phyloP scores from a whole-genome alignment of 306 rosid genomes.

The Potentilla sterilis region DNA sequence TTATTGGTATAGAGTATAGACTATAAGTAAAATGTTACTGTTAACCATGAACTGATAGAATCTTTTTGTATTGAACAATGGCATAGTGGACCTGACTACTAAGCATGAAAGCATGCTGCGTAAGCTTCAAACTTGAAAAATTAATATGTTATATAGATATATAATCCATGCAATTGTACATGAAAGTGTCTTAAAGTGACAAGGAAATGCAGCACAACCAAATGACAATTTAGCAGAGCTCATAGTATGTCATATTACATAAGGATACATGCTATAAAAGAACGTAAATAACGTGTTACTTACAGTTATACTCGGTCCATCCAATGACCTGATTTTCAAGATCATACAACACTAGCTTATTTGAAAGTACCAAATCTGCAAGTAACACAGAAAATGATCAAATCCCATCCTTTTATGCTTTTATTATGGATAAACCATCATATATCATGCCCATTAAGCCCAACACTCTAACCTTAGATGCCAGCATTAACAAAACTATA shows the following conservation, averaged over 20 bases:
- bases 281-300: slow-evolving; percentile 35
- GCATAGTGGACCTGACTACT: background rate
- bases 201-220: background rate
- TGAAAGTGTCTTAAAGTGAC: background rate
- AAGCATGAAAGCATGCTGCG: background rate
- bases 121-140: background rate
- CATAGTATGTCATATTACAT: background rate
- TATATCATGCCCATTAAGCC: slow-evolving; percentile 1
- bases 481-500: background rate
- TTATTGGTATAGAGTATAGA: background rate
- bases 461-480: background rate
- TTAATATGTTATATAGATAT: background rate
- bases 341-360: slow-evolving; percentile 85
- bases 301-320: slow-evolving; percentile 94
- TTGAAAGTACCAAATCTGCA: slow-evolving; percentile 95
- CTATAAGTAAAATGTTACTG: background rate
- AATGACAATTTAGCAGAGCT: background rate
- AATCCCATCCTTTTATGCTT: background rate
- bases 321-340: slow-evolving; percentile 87
- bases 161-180: background rate
- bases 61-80: too few species aligned
- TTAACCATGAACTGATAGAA: background rate
- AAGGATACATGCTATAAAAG: background rate
- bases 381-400: slow-evolving; percentile 17
- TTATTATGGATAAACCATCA: background rate